These are phyloP conservation scores for Filosporella fistucella DNA, from an alignment of 495 filamentous ascomycete genomes.

Conservation along the genomic window DNA sequence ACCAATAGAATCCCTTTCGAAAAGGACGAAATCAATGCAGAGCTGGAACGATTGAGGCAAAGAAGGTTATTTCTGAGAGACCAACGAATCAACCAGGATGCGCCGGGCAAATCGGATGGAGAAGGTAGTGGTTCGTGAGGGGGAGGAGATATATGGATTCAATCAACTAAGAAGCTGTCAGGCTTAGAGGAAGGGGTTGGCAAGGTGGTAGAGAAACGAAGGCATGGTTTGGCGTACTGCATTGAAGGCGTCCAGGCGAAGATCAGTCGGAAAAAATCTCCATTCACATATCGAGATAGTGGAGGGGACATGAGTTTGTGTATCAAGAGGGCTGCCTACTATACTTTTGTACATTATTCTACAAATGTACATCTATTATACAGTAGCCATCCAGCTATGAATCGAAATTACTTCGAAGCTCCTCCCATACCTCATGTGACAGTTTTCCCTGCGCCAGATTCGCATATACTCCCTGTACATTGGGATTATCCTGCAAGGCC, in stretches of 20 bases:
- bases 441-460: conserved; percentile 48
- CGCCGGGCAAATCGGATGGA: conserved; percentile 23
- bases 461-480: conserved; percentile 64
- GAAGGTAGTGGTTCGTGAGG: conserved; percentile 9
- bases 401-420: conserved; percentile 41
- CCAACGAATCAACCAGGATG: conserved; percentile 51
- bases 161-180: not conserved
- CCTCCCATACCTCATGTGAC: conserved; percentile 40
- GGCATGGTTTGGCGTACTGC: conserved; percentile 5
- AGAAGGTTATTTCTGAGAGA: conserved; percentile 55
- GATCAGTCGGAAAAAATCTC: not conserved
- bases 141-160: not conserved
- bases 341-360: conserved; percentile 12
- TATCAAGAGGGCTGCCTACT: not conserved
- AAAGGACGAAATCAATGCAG: conserved; percentile 75
- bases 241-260: conserved; percentile 15
- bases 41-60: conserved; percentile 68
- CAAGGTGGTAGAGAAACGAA: not conserved
- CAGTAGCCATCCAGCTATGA: conserved; percentile 21
- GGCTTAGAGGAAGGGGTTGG: not conserved
- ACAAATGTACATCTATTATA: conserved; percentile 17
- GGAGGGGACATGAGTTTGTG: no score
- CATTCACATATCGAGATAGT: no score
- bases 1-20: conserved; percentile 88
- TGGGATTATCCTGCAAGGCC: conserved; percentile 50